Evolutionary conservation across 345 rosid species (phyloP), one percentile per base, ranked within the genome.

Genomic region (Salix dunnii): DNA sequence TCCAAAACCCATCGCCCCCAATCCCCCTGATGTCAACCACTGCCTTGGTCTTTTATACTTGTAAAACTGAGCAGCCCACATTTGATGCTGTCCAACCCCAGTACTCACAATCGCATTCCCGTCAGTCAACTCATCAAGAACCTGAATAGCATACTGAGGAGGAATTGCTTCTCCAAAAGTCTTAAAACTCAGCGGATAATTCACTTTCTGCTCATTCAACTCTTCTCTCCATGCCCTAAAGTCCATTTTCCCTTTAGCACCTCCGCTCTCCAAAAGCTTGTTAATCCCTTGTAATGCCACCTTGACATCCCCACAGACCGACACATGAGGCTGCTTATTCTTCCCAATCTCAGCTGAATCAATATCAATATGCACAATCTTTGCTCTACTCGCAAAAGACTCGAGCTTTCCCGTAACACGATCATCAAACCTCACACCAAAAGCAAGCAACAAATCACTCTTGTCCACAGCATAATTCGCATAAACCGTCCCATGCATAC

Each of bases 51-150:
- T 94, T 76, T 82, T 88, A 78, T 92, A 96, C 80, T 91, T 96
- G 89, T 96, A 96, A 80, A 90, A 94, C 76, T 96, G 99, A n/a
- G 99, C 98, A 27, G 99, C 97, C 98, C 97, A 96, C 99, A 96
- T 96, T 71, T 96, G 98, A 87, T 96, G 99, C 73, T 96, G 99
- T 20, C 98, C 99, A 23, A 94, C 98, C 73, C 99, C 97, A 3
- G 99, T 96, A 62, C 97, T 92, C 20, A 96, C 73, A 66, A 96
- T 94, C 0, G 98, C 99, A 53, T 92, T 86, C 66, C 99, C 97
- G 12, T 79, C 74, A 1, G 99, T 94, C 78, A 96, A 79, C 81
- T 94, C 98, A 75, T 92, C 97, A 30, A 96, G 98, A 69, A 91
- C 83, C 81, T 94, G 88, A 79, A 94, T 92, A 3, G 94, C 99